phyloP scores from a whole-genome alignment of 306 rosid genomes.

The Prosopis cineraria region DNA sequence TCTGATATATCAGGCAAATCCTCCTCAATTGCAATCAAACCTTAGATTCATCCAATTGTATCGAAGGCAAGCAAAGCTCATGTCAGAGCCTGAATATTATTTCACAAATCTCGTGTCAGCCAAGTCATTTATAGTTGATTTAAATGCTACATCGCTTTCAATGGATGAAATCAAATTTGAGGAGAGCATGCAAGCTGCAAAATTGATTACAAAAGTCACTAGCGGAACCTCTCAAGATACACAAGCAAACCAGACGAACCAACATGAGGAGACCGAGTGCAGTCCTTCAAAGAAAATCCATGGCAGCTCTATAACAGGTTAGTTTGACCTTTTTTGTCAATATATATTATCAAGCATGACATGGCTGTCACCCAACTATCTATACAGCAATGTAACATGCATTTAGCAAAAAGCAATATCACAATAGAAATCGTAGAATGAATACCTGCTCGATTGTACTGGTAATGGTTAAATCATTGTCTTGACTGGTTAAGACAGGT shows the following conservation, averaged over 20 bases:
- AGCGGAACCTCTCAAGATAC: conserved; percentile 28
- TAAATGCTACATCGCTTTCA: conserved; percentile 57
- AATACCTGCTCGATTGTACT: too few relatives aligned
- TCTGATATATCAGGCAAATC: conserved; percentile 57
- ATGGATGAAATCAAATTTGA: conserved; percentile 60
- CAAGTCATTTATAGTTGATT: conserved; percentile 57
- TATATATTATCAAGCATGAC: background rate
- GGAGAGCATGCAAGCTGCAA: conserved; percentile 64
- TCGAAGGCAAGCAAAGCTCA: conserved; percentile 69
- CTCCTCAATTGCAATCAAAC: conserved; percentile 76
- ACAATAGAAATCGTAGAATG: too few relatives aligned
- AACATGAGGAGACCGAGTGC: conserved; percentile 34
- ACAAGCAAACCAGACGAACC: conserved; percentile 32
- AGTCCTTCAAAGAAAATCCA: conserved; percentile 22
- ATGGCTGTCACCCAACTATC: background rate
- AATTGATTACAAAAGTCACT: conserved; percentile 31
- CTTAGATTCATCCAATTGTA: conserved; percentile 63
- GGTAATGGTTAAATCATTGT: too few relatives aligned
- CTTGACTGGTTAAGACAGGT: too few relatives aligned
- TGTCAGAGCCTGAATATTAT: conserved; percentile 57
- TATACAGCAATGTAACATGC: background rate
- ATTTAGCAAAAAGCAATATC: background rate
- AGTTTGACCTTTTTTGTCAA: conserved; percentile 25
- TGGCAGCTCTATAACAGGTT: conserved; percentile 34
- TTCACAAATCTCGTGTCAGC: conserved; percentile 64